Base-by-base conservation (phyloP, 495 filamentous ascomycete genomes). In the Daldinia vernicosa region DNA sequence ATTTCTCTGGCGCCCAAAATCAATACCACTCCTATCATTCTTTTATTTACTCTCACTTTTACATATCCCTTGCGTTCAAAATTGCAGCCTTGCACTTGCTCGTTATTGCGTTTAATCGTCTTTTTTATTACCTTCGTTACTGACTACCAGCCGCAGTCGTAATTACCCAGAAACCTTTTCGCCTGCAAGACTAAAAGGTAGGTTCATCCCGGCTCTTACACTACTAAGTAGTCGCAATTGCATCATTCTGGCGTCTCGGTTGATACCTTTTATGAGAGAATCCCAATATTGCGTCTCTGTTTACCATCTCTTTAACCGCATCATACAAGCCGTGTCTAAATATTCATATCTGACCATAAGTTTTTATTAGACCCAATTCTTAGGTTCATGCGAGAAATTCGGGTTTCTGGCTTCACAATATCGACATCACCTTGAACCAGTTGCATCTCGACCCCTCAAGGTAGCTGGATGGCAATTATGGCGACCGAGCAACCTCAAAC, bases 401-500 rank as follows among this genome's bases (percentile, higher is more conserved):
- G 3, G n/a, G 32, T 19, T 12, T 24, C 17, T 9, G 26, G 55
- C 30, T 37, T 53, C 26, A 60, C 30, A 64, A 2, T 12, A 63
- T 24, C 27, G 6, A 56, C 19, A 2, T 30, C 43, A 22, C 19
- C 19, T 33, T 14, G 27, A 24, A 43, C 30, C 50, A 19, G 45
- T 55, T 60, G 30, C 58, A 56, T 32, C 24, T 43, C 24, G 8
- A 54, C 58, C 8, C 7, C 22, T 1, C 7, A 61, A 5, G 8
- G 37, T 63, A 35, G 58, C 54, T 72, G 71, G 55, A 72, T 72
- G 70, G 74, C 74, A 69, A 71, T 67, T 24, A 77, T 77, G 75
- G 74, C 75, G 30, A 74, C 75, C 24, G 71, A 76, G 30, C 65
- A 77, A 50, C 71, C 71, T 27, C 70, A 77, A 60, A 63, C 60